These are phyloP conservation scores for Casuarina equisetifolia DNA, from an alignment of 306 rosid species.

Conservation along the genomic window DNA sequence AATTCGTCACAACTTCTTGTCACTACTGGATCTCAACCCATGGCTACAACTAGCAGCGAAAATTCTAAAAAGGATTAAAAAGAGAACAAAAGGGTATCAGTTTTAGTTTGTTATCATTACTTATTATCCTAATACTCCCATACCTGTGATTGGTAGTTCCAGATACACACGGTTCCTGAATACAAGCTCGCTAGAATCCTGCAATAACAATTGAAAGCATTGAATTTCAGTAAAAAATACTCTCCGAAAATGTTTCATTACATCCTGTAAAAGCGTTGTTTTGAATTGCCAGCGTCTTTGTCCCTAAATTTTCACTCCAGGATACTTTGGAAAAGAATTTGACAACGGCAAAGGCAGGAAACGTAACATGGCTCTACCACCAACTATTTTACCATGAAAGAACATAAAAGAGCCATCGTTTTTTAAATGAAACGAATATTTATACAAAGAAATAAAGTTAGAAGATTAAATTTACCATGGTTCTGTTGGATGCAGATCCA, in stretches of 20 bases:
- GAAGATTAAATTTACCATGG: slow-evolving; percentile 79
- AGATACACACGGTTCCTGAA: slow-evolving; percentile 94
- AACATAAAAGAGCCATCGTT: not conserved
- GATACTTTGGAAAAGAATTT: not conserved
- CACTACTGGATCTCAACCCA: not conserved
- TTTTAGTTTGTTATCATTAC: not conserved
- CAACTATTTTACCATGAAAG: not conserved
- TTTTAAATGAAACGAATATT: not conserved
- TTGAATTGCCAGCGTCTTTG: not conserved
- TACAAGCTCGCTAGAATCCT: slow-evolving; percentile 98
- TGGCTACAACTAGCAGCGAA: not conserved
- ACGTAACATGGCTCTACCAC: not conserved
- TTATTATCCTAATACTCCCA: slow-evolving; percentile 17
- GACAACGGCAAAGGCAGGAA: not conserved
- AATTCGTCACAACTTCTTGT: not conserved
- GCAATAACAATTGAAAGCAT: slow-evolving; percentile 31
- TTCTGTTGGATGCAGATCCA: slow-evolving; percentile 99
- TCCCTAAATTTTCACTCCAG: not conserved
- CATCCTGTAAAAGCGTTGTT: not conserved
- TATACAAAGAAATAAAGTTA: slow-evolving; percentile 4
- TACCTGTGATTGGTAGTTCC: slow-evolving; percentile 99
- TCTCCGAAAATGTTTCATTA: not conserved
- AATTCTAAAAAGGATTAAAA: not conserved
- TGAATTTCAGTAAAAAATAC: slow-evolving; percentile 24
- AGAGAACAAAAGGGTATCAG: slow-evolving; percentile 7